Evolutionary conservation across 768 basidiomycete species (phyloP).

Genomic region (Rhodotorula graminis): DNA sequence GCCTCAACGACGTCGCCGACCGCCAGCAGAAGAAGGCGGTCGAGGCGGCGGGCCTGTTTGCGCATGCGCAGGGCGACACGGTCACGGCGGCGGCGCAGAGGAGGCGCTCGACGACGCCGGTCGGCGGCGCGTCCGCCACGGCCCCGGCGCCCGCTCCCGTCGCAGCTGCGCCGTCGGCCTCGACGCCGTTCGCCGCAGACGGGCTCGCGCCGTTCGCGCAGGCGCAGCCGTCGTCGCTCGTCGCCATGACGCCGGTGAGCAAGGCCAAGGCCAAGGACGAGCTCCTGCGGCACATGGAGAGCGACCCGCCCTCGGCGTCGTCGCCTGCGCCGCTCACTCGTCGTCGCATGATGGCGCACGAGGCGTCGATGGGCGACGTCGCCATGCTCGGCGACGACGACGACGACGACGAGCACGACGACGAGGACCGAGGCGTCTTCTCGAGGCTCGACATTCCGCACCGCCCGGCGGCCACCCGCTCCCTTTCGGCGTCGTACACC

Average conservation of each 20-base stretch:
- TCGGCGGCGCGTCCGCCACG: neutral
- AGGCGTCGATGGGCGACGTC: neutral
- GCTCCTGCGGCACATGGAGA: slow-evolving; percentile 32
- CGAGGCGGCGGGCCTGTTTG: neutral
- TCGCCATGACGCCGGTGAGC: neutral
- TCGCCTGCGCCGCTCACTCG: slow-evolving; percentile 14
- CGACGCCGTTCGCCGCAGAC: neutral
- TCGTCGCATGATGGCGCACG: neutral
- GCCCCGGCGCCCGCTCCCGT: neutral
- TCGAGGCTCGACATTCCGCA: neutral
- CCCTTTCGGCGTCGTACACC: neutral
- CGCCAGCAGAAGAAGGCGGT: neutral
- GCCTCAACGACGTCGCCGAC: slow-evolving; percentile 3
- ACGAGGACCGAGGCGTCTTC: neutral
- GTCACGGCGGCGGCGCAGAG: neutral
- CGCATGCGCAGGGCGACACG: neutral
- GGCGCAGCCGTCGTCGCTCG: neutral
- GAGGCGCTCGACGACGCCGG: neutral
- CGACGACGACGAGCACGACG: neutral
- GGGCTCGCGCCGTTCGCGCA: neutral
- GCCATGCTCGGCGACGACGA: neutral
- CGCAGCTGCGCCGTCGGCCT: too few species aligned
- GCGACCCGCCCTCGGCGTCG: slow-evolving; percentile 23
- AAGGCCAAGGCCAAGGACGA: slow-evolving; percentile 11
- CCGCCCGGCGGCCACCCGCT: slow-evolving; percentile 5